A percentile compares a stretch with the other conserved stretches of the same genome.
Conservation (phyloP, 306 rosid genomes). For the Abrus precatorius region DNA sequence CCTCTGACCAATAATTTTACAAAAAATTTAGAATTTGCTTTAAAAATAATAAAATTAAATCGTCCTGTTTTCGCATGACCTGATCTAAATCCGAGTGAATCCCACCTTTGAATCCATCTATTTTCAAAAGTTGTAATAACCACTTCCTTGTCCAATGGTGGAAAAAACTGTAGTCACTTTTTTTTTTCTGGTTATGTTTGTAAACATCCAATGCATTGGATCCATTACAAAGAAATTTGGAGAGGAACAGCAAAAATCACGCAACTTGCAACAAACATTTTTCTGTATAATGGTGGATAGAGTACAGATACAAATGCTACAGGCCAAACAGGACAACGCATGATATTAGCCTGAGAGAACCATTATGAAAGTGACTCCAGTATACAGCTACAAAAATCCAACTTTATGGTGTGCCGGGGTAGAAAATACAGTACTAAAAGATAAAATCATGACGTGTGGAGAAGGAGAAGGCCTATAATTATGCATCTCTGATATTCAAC, state of each 20-base stretch:
- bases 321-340: too few species aligned
- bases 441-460: neutral
- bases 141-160: neutral
- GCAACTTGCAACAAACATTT: neutral
- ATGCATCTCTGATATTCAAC: conserved; percentile 37
- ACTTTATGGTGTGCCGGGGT: neutral
- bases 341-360: neutral
- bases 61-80: too few species aligned
- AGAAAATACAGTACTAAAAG: neutral
- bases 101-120: too few species aligned
- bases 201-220: neutral
- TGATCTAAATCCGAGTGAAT: too few species aligned
- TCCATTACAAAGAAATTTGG: neutral
- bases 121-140: too few species aligned
- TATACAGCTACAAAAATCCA: neutral
- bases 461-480: conserved; percentile 22
- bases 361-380: neutral
- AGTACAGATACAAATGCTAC: neutral
- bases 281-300: neutral
- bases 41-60: too few species aligned
- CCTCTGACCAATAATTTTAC: too few species aligned
- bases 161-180: neutral
- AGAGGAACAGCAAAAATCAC: too few species aligned
- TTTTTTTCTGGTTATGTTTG: neutral
- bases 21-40: too few species aligned